Percentiles rank a stretch among this genome's conserved stretches.
Evolutionary conservation across 2,329 filamentous ascomycete genomes (phyloP).

Genomic region (Aureobasidium leucospermi): DNA sequence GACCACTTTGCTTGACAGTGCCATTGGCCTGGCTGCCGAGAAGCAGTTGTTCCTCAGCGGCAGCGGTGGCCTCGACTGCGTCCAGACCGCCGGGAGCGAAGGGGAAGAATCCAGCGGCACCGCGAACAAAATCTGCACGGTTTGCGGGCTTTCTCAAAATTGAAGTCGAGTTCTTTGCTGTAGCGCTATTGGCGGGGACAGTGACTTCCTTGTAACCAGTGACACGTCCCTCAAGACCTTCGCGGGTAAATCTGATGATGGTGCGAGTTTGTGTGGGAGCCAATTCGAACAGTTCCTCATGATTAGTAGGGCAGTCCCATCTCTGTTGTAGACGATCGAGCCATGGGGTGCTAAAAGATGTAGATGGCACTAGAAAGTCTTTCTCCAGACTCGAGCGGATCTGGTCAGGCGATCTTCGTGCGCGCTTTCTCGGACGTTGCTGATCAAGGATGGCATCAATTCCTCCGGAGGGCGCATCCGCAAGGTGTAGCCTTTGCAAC

Average conservation of each 20-base stretch:
- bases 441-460: constrained; percentile 56
- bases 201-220: constrained; percentile 93
- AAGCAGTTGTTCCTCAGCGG: constrained; percentile 68
- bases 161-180: constrained; percentile 91
- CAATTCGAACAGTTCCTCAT: constrained; percentile 76
- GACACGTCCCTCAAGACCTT: constrained; percentile 85
- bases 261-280: constrained; percentile 89
- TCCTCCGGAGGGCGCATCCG: neutral
- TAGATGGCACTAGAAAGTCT: constrained; percentile 71
- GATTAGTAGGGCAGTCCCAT: constrained; percentile 77
- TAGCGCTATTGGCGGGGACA: constrained; percentile 78
- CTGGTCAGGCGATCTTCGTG: constrained; percentile 49
- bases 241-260: constrained; percentile 84
- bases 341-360: constrained; percentile 75
- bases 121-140: constrained; percentile 83
- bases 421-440: constrained; percentile 44
- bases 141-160: constrained; percentile 77
- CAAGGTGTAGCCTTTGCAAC: constrained; percentile 4
- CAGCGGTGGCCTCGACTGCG: constrained; percentile 75
- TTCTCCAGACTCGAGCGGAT: constrained; percentile 67
- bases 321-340: constrained; percentile 80
- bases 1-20: constrained; percentile 39
- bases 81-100: constrained; percentile 89
- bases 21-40: constrained; percentile 30
- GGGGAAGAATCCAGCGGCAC: constrained; percentile 87